These are phyloP conservation scores for Candida caryicola DNA, from an alignment of 805 yeast genomes.

Conservation along the genomic window DNA sequence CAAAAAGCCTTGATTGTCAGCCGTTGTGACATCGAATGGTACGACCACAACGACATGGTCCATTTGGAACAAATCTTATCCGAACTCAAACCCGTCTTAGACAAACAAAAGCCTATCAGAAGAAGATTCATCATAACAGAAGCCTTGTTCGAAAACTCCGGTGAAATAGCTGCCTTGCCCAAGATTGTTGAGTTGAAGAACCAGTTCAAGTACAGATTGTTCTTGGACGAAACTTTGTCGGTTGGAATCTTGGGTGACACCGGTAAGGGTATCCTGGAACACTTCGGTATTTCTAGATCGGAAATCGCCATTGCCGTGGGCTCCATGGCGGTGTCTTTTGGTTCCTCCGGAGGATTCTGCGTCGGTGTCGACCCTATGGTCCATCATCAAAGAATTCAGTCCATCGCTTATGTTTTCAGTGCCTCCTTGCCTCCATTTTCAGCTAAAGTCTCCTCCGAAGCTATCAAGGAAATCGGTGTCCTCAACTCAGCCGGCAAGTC, in stretches of 20 bases:
- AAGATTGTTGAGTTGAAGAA: slow-evolving; percentile 70
- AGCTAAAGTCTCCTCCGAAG: slow-evolving; percentile 61
- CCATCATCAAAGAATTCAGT: slow-evolving; percentile 87
- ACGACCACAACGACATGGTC: slow-evolving; percentile 82
- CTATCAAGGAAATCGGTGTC: slow-evolving; percentile 47
- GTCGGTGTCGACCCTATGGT: slow-evolving; percentile 82
- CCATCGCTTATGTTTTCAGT: slow-evolving; percentile 87
- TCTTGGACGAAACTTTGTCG: slow-evolving; percentile 84
- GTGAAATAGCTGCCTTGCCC: slow-evolving; percentile 73
- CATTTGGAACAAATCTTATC: slow-evolving; percentile 69
- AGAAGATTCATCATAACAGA: slow-evolving; percentile 91
- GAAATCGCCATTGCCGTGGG: slow-evolving; percentile 86
- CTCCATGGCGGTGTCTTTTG: slow-evolving; percentile 76
- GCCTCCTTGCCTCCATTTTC: slow-evolving; percentile 93
- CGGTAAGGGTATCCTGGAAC: slow-evolving; percentile 86
- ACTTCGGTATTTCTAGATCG: slow-evolving; percentile 60
- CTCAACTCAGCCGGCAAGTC: slow-evolving; percentile 32
- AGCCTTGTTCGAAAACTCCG: slow-evolving; percentile 78
- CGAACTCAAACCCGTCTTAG: slow-evolving; percentile 58
- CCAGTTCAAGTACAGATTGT: slow-evolving; percentile 79
- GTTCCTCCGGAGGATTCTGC: slow-evolving; percentile 91
- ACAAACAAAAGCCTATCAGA: slow-evolving; percentile 70
- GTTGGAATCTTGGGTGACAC: slow-evolving; percentile 80
- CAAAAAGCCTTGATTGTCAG: slow-evolving; percentile 88
- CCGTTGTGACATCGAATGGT: slow-evolving; percentile 82